Evolutionary conservation across 2,329 filamentous ascomycete genomes (phyloP).

Genomic region (Pyrenophora graminea): DNA sequence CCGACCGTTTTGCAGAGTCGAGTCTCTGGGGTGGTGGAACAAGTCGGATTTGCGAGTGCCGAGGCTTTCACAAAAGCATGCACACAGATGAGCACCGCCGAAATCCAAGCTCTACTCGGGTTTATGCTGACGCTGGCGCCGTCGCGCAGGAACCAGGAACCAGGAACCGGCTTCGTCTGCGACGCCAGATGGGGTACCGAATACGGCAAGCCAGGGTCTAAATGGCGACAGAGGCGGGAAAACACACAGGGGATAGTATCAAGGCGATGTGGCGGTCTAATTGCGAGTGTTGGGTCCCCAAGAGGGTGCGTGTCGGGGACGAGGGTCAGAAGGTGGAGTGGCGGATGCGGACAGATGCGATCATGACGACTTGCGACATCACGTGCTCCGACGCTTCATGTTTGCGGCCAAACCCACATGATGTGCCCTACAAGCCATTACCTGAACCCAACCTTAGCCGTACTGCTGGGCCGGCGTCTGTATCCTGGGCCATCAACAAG

Average conservation of each 20-base stretch:
- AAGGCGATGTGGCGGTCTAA: not conserved
- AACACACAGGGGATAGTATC: not conserved
- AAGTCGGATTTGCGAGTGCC: not conserved
- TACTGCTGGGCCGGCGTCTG: too few relatives aligned
- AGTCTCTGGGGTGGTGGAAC: not conserved
- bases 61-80: not conserved
- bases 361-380: slow-evolving; percentile 5
- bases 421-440: not conserved
- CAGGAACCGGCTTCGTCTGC: slow-evolving; percentile 9
- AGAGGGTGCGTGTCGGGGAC: slow-evolving; percentile 16
- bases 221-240: not conserved
- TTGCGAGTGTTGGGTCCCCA: slow-evolving; percentile 15
- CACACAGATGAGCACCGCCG: not conserved
- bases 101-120: not conserved
- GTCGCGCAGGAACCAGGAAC: slow-evolving; percentile 5
- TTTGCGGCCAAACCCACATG: not conserved
- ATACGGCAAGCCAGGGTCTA: slow-evolving; percentile 1
- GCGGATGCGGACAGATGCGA: slow-evolving; percentile 4
- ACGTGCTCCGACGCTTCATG: not conserved
- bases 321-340: slow-evolving; percentile 13
- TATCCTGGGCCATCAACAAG: not conserved
- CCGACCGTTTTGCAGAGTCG: not conserved
- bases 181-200: not conserved
- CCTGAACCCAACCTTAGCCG: too few relatives aligned
- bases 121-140: slow-evolving; percentile 2